Percentiles rank a stretch among this genome's conserved stretches.
phyloP scores from a whole-genome alignment of 1,139 yeast genomes.

The Meyerozyma sp. region DNA sequence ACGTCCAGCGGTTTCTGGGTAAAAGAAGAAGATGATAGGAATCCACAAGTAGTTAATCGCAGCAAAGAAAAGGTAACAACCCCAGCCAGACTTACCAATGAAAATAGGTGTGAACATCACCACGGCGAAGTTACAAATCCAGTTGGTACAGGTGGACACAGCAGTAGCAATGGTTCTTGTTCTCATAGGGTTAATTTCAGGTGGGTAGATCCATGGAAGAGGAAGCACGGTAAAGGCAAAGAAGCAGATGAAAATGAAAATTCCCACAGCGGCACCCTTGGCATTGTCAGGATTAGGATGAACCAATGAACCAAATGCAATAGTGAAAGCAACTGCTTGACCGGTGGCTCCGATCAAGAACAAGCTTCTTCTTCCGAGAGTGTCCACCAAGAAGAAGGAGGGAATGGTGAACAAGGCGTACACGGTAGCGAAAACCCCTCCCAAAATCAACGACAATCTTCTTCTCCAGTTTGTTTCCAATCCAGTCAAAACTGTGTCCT shows the following conservation, averaged over 20 bases:
- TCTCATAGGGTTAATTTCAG: conserved; percentile 57
- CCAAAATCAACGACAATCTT: conserved; percentile 23
- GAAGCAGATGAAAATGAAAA: conserved; percentile 48
- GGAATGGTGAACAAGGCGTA: conserved; percentile 23
- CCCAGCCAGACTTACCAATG: conserved; percentile 36
- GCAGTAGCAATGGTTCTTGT: conserved; percentile 56
- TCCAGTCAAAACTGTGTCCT: conserved; percentile 41
- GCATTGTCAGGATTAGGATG: conserved; percentile 26
- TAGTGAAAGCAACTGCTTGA: conserved; percentile 27
- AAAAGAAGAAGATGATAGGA: conserved; percentile 23
- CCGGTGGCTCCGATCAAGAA: conserved; percentile 23
- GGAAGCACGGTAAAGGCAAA: conserved; percentile 56
- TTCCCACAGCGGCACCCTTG: conserved; percentile 48
- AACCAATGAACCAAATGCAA: conserved; percentile 40
- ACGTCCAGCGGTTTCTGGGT: conserved; percentile 29
- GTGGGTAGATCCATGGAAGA: conserved; percentile 56
- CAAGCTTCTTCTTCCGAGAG: conserved; percentile 24
- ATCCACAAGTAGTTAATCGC: conserved; percentile 19
- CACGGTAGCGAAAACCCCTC: conserved; percentile 23
- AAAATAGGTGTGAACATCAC: conserved; percentile 52
- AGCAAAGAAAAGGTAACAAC: conserved; percentile 34
- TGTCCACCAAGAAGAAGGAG: conserved; percentile 22
- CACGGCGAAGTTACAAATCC: conserved; percentile 48
- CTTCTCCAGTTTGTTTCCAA: conserved; percentile 24
- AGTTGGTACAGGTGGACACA: conserved; percentile 41